A percentile compares a stretch with the other conserved stretches of the same genome.
phyloP scores from a whole-genome alignment of 306 rosid species.

The Vachellia pachyceras region DNA sequence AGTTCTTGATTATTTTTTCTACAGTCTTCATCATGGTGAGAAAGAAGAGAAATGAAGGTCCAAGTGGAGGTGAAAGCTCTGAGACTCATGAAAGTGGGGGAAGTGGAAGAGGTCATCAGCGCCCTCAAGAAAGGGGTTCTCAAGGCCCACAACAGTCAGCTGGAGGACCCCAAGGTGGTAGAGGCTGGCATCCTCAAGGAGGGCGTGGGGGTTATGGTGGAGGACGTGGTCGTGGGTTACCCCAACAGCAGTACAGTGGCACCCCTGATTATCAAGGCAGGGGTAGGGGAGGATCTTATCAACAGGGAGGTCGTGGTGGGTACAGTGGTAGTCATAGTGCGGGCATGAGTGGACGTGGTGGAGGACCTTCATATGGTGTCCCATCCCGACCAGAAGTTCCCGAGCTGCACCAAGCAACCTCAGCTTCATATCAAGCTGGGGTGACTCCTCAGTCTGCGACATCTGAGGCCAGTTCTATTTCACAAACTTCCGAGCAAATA shows the following conservation, averaged over 20 bases:
- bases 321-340: slow-evolving; percentile 63
- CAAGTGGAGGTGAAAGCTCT: slow-evolving; percentile 69
- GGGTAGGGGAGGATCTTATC: slow-evolving; percentile 84
- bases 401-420: slow-evolving; percentile 99
- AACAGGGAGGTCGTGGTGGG: slow-evolving; percentile 81
- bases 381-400: slow-evolving; percentile 71
- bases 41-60: slow-evolving; percentile 73
- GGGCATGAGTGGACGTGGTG: slow-evolving; percentile 51
- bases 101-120: slow-evolving; percentile 59
- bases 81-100: slow-evolving; percentile 53
- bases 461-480: slow-evolving; percentile 71
- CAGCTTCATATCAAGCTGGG: slow-evolving; percentile 65
- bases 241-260: slow-evolving; percentile 76
- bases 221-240: slow-evolving; percentile 57
- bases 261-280: slow-evolving; percentile 74
- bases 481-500: slow-evolving; percentile 49
- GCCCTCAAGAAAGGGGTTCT: slow-evolving; percentile 57
- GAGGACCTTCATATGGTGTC: slow-evolving; percentile 69
- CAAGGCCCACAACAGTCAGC: slow-evolving; percentile 58
- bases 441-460: slow-evolving; percentile 58
- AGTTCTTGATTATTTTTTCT: background rate
- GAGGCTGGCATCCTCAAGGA: slow-evolving; percentile 73
- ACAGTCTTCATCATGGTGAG: slow-evolving; percentile 65
- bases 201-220: slow-evolving; percentile 65
- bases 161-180: slow-evolving; percentile 71